Base-by-base conservation (phyloP, 2,329 filamentous ascomycete genomes). In the Capronia americana region DNA sequence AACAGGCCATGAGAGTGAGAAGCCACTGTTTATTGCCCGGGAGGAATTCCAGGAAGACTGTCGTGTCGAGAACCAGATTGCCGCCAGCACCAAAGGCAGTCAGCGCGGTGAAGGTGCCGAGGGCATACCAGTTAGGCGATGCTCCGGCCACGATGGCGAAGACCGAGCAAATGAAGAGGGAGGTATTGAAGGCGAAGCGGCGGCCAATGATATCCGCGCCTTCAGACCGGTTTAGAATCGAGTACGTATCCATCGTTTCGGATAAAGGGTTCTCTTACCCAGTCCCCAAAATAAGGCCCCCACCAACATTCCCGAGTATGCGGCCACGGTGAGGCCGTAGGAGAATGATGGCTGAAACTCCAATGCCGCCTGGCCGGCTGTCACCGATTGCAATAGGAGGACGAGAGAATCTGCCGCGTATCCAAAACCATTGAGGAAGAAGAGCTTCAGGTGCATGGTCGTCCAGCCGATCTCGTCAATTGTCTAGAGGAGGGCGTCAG, bases 151-250 rank as follows among this genome's bases (percentile, higher is more conserved):
- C 79, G 61, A 91, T 86, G 28, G 84, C 84, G 57, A 88, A 87
- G 4, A 86, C 74, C 2, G 86, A 84, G 72, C 85, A 88, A 62
- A 90, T 80, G 70, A 91, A 83, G 11, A 91, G 80, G 1, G 86
- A 87, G 24, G 86, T 77, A 72, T 91, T 91, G 79, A 92, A 92
- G 4, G 89, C 89, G 69, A 85, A 86, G 68, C 86, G 85, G 50
- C 89, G 82, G 3, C 88, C 89, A 66, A 91, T 87, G 38, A 91
- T 82, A 71, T 92, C 89, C 23, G 88, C 12, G 87, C 73, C 72
- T 84, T 32, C 12, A 6, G 7, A 56, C 4, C 8, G 6, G 17
- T 20, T 20, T 6, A 23, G 53, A 11, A 2, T 51, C 24, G 6
- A 17, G 28, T 17, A 6, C 17, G 17, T 26, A 20, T 56, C 10